Base-by-base conservation (phyloP, 1,284 basidiomycete genomes). In the Porodaedalea pini region DNA sequence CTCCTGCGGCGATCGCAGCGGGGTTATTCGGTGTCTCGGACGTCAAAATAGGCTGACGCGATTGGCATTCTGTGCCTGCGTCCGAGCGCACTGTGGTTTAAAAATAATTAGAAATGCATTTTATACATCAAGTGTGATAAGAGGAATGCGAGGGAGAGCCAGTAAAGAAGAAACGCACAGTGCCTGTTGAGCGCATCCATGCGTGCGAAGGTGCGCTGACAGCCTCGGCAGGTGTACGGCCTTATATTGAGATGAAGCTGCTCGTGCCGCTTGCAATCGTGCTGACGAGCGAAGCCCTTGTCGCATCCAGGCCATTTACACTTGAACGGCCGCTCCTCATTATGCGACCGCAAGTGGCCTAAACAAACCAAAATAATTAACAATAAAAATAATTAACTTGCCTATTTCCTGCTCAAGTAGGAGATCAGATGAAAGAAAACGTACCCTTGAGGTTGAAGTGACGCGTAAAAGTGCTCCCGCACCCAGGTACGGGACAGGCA, bases 281-380 rank as follows among this genome's bases (percentile, higher is more conserved):
- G 88, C 69, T 90, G 88, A 57, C 88, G 71, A n/a, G 89, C 88
- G 61, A 92, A 92, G 36, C 87, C 86, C 72, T 90, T 91, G 50
- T 82, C 85, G 65, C 90, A 92, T 17, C 88, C 89, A 0, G 90
- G 88, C 87, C 88, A 92, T 66, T 88, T 86, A 74, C 90, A 92
- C 66, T 83, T 80, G 76, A 88, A 92, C 25, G 89, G 89, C 62
- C 89, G 84, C 70, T 92, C 89, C 67, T 90, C 86, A 51, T 86
- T 88, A 64, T 92, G 90, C n/a, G 86, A 88, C 36, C 88, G 85
- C 65, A 92, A 77, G 66, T 92, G 90, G 21, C 85, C 86, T 85
- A 63, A 44, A 51, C 43, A n/a, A 60, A 58, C 55, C 56, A 45
- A 34, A 59, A 60, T 54, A 27, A 25, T 48, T 11, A 7, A 23